A percentile compares a stretch with the other conserved stretches of the same genome.
These are phyloP conservation scores for Triticum dicoccoides DNA, from an alignment of 176 grass and related monocot species.

Conservation along the genomic window DNA sequence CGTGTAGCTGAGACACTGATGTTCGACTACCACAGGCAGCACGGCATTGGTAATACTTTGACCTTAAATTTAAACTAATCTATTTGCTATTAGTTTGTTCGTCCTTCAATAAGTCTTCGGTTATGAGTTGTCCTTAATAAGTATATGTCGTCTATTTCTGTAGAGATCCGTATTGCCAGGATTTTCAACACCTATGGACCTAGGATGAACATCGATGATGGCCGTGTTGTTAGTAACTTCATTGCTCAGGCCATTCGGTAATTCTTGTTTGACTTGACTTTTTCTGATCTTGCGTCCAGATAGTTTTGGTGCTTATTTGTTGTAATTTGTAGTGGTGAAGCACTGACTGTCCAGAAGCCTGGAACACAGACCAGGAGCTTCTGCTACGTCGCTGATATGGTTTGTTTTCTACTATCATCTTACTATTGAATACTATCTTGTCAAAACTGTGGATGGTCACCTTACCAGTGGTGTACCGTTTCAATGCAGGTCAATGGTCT, in stretches of 20 bases:
- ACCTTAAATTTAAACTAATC: conserved; percentile 11
- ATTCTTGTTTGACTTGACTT: conserved; percentile 24
- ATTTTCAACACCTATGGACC: conserved; percentile 99
- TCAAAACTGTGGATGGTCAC: neutral
- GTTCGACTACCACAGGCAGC: conserved; percentile 99
- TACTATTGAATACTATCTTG: neutral
- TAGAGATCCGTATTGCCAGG: conserved; percentile 98
- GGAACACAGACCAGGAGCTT: conserved; percentile 99
- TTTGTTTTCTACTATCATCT: conserved; percentile 31
- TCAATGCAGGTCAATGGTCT: conserved; percentile 88
- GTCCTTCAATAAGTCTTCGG: neutral
- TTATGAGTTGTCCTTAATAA: conserved; percentile 1
- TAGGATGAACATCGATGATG: conserved; percentile 99
- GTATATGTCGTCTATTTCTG: conserved; percentile 21
- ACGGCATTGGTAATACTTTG: conserved; percentile 82
- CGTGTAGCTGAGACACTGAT: conserved; percentile 98
- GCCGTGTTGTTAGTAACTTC: conserved; percentile 99
- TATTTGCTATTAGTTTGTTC: conserved; percentile 10
- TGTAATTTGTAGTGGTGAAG: conserved; percentile 65
- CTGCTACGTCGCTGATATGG: conserved; percentile 98
- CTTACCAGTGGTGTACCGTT: conserved; percentile 10
- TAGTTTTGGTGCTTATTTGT: conserved; percentile 32
- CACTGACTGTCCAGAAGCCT: conserved; percentile 92
- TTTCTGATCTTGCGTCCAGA: neutral
- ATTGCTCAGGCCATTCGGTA: conserved; percentile 99